phyloP scores from a whole-genome alignment of 352 stramenopile genomes.

The Globisporangium radiosum region DNA sequence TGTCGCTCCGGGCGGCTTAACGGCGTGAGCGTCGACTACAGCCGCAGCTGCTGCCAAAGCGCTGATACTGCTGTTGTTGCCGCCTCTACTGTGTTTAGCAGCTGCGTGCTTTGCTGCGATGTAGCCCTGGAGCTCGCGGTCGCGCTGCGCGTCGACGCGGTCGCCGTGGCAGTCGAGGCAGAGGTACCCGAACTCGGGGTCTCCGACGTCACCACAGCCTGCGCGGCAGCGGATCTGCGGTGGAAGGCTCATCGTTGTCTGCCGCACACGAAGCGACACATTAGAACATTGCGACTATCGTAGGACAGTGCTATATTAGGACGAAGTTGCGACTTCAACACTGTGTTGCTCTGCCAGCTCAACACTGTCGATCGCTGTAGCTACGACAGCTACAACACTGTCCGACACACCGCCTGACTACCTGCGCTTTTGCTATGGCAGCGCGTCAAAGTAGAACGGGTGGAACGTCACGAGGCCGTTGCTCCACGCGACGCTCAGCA shows the following conservation, averaged over 20 bases:
- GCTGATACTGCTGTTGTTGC: background rate
- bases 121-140: conserved; percentile 35
- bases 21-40: too few species aligned
- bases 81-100: background rate
- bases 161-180: conserved; percentile 66
- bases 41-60: too few species aligned
- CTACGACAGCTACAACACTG: background rate
- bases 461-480: conserved; percentile 74
- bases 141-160: conserved; percentile 31
- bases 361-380: too few species aligned
- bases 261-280: too few species aligned
- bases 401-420: background rate
- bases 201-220: conserved; percentile 50
- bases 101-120: conserved; percentile 8
- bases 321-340: too few species aligned
- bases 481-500: conserved; percentile 73
- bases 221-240: conserved; percentile 39
- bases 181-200: conserved; percentile 50
- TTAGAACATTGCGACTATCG: too few species aligned
- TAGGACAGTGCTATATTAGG: too few species aligned
- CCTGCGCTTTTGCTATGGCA: background rate
- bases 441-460: conserved; percentile 66
- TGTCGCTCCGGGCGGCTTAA: background rate
- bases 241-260: conserved; percentile 34
- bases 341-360: too few species aligned